Evolutionary conservation across 306 rosid genomes (phyloP).

Genomic region (Prinsepia uniflora): DNA sequence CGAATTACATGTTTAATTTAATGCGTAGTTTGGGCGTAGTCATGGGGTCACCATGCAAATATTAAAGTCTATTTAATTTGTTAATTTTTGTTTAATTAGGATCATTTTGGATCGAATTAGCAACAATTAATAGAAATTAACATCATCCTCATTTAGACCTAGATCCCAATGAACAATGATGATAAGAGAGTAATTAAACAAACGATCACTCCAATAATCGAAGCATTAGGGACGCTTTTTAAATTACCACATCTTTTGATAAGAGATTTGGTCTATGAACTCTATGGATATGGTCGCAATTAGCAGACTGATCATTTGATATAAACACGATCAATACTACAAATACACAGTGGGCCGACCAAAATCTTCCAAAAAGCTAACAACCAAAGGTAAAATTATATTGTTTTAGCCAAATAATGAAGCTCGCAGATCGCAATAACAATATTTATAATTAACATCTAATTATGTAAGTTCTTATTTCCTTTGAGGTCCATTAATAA

Average conservation of each 20-base stretch:
- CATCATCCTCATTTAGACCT: not conserved
- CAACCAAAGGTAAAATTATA: not conserved
- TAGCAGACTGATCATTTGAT: not conserved
- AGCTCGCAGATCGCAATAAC: not conserved
- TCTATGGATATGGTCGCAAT: not conserved
- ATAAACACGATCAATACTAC: not conserved
- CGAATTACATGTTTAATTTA: no score
- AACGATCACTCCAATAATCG: not conserved
- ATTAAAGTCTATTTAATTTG: no score
- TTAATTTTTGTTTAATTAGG: not conserved
- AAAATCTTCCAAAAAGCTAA: not conserved
- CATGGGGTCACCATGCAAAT: no score
- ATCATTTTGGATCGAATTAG: not conserved
- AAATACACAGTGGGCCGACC: not conserved
- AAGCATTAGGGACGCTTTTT: not conserved
- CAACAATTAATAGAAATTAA: no score
- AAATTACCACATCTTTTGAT: constrained; percentile 4
- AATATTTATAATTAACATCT: not conserved
- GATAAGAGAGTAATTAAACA: not conserved
- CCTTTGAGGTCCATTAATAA: not conserved
- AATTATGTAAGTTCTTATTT: not conserved
- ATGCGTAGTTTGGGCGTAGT: no score
- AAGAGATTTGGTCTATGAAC: not conserved
- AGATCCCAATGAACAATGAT: not conserved
- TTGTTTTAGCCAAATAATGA: not conserved